These are phyloP conservation scores for Ophiostoma ips DNA, from an alignment of 2,329 filamentous ascomycete genomes.

Conservation along the genomic window DNA sequence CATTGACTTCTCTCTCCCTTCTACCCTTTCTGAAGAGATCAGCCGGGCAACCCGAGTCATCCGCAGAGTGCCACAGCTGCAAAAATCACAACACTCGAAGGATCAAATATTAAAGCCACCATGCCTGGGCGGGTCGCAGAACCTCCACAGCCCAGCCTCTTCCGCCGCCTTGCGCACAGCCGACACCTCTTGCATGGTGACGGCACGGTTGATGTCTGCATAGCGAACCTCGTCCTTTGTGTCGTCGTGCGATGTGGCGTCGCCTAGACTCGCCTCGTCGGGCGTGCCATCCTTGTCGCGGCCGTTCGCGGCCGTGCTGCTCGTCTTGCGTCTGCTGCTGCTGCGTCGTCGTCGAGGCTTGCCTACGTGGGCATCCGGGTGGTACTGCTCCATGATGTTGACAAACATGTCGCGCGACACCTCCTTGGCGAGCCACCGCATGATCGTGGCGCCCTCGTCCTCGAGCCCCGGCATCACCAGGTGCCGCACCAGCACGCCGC, in stretches of 20 bases:
- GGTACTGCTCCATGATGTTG: slow-evolving; percentile 84
- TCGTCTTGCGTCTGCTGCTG: slow-evolving; percentile 4
- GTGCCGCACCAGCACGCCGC: slow-evolving; percentile 61
- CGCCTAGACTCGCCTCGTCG: neutral
- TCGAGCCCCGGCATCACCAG: slow-evolving; percentile 75
- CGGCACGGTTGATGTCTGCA: slow-evolving; percentile 62
- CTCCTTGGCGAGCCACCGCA: slow-evolving; percentile 60
- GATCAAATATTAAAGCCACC: slow-evolving; percentile 36
- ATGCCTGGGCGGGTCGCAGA: slow-evolving; percentile 49
- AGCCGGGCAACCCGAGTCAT: no score
- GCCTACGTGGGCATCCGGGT: slow-evolving; percentile 67
- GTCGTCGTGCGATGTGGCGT: neutral
- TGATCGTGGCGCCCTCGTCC: slow-evolving; percentile 58
- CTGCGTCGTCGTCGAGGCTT: slow-evolving; percentile 38
- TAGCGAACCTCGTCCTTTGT: slow-evolving; percentile 40
- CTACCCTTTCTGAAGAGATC: no score
- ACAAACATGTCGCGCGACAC: slow-evolving; percentile 65
- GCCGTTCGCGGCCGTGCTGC: neutral
- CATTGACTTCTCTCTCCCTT: no score
- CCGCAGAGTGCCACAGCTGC: neutral
- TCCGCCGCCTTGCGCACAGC: slow-evolving; percentile 53
- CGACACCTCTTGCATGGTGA: slow-evolving; percentile 50
- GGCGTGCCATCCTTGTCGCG: neutral
- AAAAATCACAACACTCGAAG: neutral
- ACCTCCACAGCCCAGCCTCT: slow-evolving; percentile 62